phyloP scores from a whole-genome alignment of 805 yeast species.

The Hagleromyces aurorensis region DNA sequence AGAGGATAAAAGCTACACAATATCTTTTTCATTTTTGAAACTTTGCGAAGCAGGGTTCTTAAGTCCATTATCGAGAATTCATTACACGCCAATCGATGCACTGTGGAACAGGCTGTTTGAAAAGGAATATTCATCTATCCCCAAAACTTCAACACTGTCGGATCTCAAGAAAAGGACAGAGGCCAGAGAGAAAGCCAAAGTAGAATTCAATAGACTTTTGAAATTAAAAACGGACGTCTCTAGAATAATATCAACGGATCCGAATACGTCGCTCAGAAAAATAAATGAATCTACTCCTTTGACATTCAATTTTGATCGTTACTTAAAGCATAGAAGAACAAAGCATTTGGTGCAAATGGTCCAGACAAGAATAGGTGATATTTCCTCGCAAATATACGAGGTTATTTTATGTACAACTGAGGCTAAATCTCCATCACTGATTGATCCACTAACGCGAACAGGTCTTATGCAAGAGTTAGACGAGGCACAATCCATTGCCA shows the following conservation, averaged over 20 bases:
- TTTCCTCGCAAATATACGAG: slow-evolving; percentile 58
- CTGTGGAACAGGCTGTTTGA: slow-evolving; percentile 36
- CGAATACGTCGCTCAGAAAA: slow-evolving; percentile 32
- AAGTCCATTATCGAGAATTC: slow-evolving; percentile 36
- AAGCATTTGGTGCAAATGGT: slow-evolving; percentile 55
- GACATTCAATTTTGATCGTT: slow-evolving; percentile 57
- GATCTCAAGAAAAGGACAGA: slow-evolving; percentile 52
- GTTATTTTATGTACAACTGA: slow-evolving; percentile 53
- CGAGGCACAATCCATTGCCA: slow-evolving; percentile 23
- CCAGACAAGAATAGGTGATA: slow-evolving; percentile 58
- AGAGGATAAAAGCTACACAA: slow-evolving; percentile 18
- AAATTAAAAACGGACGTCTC: slow-evolving; percentile 26
- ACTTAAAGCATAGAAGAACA: slow-evolving; percentile 57
- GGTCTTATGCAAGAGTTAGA: slow-evolving; percentile 48
- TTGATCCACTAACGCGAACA: slow-evolving; percentile 36
- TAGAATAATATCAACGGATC: slow-evolving; percentile 25
- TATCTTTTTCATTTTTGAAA: slow-evolving; percentile 35
- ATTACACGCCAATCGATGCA: slow-evolving; percentile 33
- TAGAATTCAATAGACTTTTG: slow-evolving; percentile 32
- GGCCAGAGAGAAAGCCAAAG: slow-evolving; percentile 46
- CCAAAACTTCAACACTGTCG: slow-evolving; percentile 36
- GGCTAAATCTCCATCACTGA: slow-evolving; percentile 38
- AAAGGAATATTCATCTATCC: slow-evolving; percentile 33
- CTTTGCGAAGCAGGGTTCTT: slow-evolving; percentile 46
- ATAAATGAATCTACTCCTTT: slow-evolving; percentile 46